A percentile compares a stretch with the other conserved stretches of the same genome.
These are phyloP conservation scores for Moniliophthora roreri DNA, from an alignment of 1,284 basidiomycete species.

Conservation along the genomic window DNA sequence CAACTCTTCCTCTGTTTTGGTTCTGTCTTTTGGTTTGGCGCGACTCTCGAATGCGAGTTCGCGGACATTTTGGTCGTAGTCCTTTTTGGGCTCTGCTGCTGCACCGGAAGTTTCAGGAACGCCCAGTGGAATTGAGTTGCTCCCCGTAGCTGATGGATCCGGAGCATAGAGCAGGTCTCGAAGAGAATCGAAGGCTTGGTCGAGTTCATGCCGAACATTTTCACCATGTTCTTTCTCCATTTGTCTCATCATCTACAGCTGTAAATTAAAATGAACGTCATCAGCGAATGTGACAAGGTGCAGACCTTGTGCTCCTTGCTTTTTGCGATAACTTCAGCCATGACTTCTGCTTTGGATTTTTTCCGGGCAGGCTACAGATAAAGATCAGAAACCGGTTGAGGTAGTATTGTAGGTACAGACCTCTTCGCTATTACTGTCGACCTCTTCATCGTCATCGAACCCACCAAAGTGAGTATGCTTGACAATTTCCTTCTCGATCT, in stretches of 20 bases:
- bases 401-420: conserved; percentile 30
- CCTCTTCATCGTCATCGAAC: conserved; percentile 69
- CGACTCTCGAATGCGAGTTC: conserved; percentile 93
- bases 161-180: conserved; percentile 74
- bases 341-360: conserved; percentile 94
- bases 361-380: conserved; percentile 67
- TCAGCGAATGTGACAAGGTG: not conserved
- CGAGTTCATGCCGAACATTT: conserved; percentile 85
- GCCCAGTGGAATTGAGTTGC: conserved; percentile 36
- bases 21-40: conserved; percentile 92
- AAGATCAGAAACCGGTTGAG: conserved; percentile 9
- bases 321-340: conserved; percentile 98
- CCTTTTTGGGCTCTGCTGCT: conserved; percentile 38
- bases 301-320: conserved; percentile 91
- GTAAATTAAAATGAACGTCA: conserved; percentile 2
- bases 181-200: conserved; percentile 85
- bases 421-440: conserved; percentile 53
- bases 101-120: conserved; percentile 8
- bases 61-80: conserved; percentile 92
- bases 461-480: conserved; percentile 82
- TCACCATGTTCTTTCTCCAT: conserved; percentile 86
- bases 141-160: conserved; percentile 25
- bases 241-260: conserved; percentile 76
- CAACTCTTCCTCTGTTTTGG: conserved; percentile 95
- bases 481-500: conserved; percentile 68